phyloP scores from a whole-genome alignment of 2,329 filamentous ascomycete genomes.

The Stagonosporopsis chrysanthemi region DNA sequence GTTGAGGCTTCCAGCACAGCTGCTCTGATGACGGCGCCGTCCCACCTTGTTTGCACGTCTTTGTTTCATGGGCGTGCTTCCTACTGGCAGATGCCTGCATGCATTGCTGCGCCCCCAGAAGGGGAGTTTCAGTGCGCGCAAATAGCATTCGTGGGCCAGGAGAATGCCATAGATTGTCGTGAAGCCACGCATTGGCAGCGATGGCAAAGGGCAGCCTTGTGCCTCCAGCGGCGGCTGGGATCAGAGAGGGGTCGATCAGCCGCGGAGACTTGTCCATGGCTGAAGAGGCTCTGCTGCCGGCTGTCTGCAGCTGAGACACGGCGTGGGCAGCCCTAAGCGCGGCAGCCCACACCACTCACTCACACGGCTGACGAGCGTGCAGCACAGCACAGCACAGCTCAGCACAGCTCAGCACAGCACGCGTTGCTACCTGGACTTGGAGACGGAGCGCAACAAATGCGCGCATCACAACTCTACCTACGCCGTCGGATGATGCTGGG shows the following conservation, averaged over 20 bases:
- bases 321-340: not conserved
- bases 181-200: not conserved
- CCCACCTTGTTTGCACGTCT: slow-evolving; percentile 24
- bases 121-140: slow-evolving; percentile 2
- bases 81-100: slow-evolving; percentile 12
- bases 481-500: slow-evolving; percentile 3
- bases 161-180: not conserved
- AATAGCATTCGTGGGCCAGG: not conserved
- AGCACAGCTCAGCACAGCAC: too few relatives aligned
- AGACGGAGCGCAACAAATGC: not conserved
- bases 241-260: not conserved
- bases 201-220: slow-evolving; percentile 3
- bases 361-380: too few relatives aligned
- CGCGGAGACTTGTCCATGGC: not conserved
- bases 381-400: too few relatives aligned
- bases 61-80: slow-evolving; percentile 24
- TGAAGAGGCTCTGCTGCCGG: slow-evolving; percentile 14
- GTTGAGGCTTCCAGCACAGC: not conserved
- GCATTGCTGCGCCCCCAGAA: slow-evolving; percentile 8
- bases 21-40: slow-evolving; percentile 12
- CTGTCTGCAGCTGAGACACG: slow-evolving; percentile 11
- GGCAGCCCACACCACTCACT: too few relatives aligned
- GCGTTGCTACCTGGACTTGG: too few relatives aligned
- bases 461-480: slow-evolving; percentile 16
- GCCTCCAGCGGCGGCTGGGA: slow-evolving; percentile 2